Percentiles rank a stretch among this genome's conserved stretches.
These are phyloP conservation scores for Glaciozyma antarctica DNA, from an alignment of 768 basidiomycete genomes.

Conservation along the genomic window DNA sequence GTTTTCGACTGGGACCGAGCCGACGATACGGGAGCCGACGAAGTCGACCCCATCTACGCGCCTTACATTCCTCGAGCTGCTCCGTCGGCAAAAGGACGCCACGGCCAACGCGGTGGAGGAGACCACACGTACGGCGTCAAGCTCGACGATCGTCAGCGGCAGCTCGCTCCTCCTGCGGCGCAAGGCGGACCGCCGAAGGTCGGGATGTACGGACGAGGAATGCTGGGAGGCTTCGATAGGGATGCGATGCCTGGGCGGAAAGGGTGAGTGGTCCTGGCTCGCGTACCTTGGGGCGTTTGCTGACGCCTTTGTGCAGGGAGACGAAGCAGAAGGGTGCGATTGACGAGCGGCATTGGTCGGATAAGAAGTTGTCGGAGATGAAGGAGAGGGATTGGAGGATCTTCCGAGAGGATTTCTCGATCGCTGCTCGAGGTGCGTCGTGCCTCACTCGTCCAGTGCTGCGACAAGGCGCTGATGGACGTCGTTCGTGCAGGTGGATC, in stretches of 20 bases:
- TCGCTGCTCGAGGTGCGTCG: conserved; percentile 69
- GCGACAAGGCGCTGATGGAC: neutral
- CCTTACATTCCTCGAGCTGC: conserved; percentile 14
- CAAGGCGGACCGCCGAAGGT: conserved; percentile 28
- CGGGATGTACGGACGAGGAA: conserved; percentile 16
- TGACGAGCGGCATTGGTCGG: conserved; percentile 96
- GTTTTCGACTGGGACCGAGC: conserved; percentile 99
- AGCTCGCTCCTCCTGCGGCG: neutral
- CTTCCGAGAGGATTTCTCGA: conserved; percentile 96
- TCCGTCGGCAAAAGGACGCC: neutral
- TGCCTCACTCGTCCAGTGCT: neutral
- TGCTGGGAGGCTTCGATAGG: conserved; percentile 9
- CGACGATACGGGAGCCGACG: conserved; percentile 70
- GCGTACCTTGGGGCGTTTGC: neutral
- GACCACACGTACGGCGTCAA: conserved; percentile 2
- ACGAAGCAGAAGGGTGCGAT: conserved; percentile 68
- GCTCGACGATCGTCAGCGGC: conserved; percentile 16
- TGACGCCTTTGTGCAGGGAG: conserved; percentile 47
- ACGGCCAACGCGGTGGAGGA: conserved; percentile 44
- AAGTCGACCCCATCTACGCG: conserved; percentile 36
- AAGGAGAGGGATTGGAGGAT: conserved; percentile 98
- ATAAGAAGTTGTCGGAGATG: conserved; percentile 85
- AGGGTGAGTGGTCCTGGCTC: neutral
- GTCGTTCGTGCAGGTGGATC: conserved; percentile 55
- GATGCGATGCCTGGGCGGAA: conserved; percentile 1